Evolutionary conservation across 2,329 filamentous ascomycete species (phyloP), one percentile per base, ranked within the genome.

Genomic region (Thelonectria discophora): DNA sequence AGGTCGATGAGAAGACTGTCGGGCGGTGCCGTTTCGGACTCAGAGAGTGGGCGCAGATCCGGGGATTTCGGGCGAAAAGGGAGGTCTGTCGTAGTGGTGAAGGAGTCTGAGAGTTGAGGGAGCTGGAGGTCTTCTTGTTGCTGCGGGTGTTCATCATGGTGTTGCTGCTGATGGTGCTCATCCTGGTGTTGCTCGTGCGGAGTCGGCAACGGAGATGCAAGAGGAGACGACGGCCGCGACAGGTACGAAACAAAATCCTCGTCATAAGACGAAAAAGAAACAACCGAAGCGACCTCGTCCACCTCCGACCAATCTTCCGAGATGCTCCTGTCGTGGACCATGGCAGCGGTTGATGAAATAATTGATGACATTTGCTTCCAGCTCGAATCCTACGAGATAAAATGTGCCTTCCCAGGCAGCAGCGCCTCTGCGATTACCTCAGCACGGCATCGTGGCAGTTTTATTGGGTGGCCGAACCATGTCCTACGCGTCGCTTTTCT

Each of bases 261-360:
- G 30, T 58, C 55, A 21, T 59, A 54, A 7, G 58, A 60, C 4
- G 56, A 55, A 6, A 69, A 51, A 11, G 69, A 71, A 7, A 69
- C 9, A 7, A 71, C 62, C 1, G 69, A 71, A 1, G 61, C 53
- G 5, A 58, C 59, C 18, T 56, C 62, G 2, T 70, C 64, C 5
- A 71, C 43, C 43, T 71, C 67, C 2, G 63, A 51, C 69, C 69
- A 71, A 54, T 70, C 69, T 20, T 71, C 69, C 20, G 60, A 45
- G 2, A 71, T 69, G 15, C 18, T 53, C 6, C 21, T 43, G 2
- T 37, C 12, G 1, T 49, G 45, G 1, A 63, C 17, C 66, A 71
- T 69, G 34, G 34, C 15, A 13, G 34, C 34, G 11, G 6, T 37
- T 37, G 47, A n/a, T 42, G 3, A 21, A 17, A 53, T 57, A 17